Evolutionary conservation across 2,329 filamentous ascomycete genomes (phyloP), one percentile per base, ranked within the genome.

Genomic region (Paracorniculantispora psalliotae): DNA sequence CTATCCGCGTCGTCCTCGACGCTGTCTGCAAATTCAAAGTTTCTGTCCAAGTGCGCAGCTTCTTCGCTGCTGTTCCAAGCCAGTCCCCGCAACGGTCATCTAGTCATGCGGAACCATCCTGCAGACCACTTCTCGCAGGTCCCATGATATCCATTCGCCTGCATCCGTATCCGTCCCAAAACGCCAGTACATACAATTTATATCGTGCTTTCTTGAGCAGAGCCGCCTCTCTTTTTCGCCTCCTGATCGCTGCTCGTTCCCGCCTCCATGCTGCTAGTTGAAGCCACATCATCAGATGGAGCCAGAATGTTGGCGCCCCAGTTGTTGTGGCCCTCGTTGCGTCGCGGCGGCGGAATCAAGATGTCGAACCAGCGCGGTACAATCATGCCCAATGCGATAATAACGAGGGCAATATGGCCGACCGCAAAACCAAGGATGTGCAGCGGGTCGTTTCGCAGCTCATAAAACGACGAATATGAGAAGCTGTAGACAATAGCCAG

Each of bases 301-400:
- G 35, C n/a, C 48, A 59, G 30, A 21, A 46, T 28, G 15, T 62
- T 62, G 8, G 64, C 64, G 17, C 65, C 67, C 41, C 66, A 67
- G 19, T 65, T 56, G 13, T 69, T 63, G 57, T 68, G 75, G 9
- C 80, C 81, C 56, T 84, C 81, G 8, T 68, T 68, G 0, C 74
- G 71, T 1, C 81, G 75, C 2, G 72, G 64, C 0, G 72, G 64
- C 0, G 81, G 81, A 35, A 85, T 77, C 35, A 85, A 76, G 4
- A 76, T 68, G 63, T 82, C 74, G 63, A 79, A 83, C 69, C 81
- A 85, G 10, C 79, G 73, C 2, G 82, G 82, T 30, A 81, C 66
- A 5, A 83, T 69, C 43, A 82, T 75, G 6, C 80, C 81, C 1
- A 77, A 54, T 2, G 78, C 67, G 30, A 83, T 75, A 10, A 78